A percentile compares a stretch with the other conserved stretches of the same genome.
These are phyloP conservation scores for Vickermania ingenoplastis DNA, from an alignment of 208 protist species.

Conservation along the genomic window DNA sequence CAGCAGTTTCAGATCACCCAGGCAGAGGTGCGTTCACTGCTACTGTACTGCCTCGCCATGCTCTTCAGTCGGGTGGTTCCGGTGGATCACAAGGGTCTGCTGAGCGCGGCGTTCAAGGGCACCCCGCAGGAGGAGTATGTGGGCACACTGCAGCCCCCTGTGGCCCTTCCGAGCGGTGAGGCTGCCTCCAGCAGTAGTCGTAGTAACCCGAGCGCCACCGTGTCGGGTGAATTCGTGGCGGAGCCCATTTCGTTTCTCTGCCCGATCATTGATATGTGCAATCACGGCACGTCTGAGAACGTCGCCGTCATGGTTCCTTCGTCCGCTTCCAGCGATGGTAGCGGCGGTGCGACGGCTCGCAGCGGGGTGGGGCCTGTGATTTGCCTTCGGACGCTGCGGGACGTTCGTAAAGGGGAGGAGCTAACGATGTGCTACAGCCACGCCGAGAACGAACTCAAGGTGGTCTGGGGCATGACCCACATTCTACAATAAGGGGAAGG, in stretches of 20 bases:
- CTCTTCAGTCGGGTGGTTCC: slow-evolving; percentile 80
- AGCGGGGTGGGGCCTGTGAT: slow-evolving; percentile 24
- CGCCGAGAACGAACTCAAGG: slow-evolving; percentile 35
- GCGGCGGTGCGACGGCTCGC: slow-evolving; percentile 12
- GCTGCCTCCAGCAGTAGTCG: background rate
- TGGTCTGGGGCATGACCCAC: slow-evolving; percentile 74
- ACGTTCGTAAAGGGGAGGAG: slow-evolving; percentile 66
- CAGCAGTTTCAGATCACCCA: slow-evolving; percentile 42
- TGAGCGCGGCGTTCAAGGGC: slow-evolving; percentile 42
- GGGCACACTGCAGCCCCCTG: background rate
- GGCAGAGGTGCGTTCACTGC: slow-evolving; percentile 48
- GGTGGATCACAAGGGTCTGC: slow-evolving; percentile 46
- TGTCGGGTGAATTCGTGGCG: slow-evolving; percentile 19
- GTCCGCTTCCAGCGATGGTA: slow-evolving; percentile 7
- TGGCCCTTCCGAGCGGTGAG: background rate
- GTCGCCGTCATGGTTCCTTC: slow-evolving; percentile 72
- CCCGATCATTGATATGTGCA: slow-evolving; percentile 81
- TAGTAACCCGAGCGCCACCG: background rate
- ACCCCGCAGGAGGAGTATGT: slow-evolving; percentile 27
- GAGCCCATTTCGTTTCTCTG: slow-evolving; percentile 74
- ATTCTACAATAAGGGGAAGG: slow-evolving; percentile 21
- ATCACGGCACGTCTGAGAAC: slow-evolving; percentile 69
- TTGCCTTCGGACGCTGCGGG: slow-evolving; percentile 53
- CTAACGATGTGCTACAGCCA: slow-evolving; percentile 73
- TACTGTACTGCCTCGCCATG: slow-evolving; percentile 62